Base-by-base conservation (phyloP, 2,329 filamentous ascomycete genomes). In the Dactylellina cionopaga region DNA sequence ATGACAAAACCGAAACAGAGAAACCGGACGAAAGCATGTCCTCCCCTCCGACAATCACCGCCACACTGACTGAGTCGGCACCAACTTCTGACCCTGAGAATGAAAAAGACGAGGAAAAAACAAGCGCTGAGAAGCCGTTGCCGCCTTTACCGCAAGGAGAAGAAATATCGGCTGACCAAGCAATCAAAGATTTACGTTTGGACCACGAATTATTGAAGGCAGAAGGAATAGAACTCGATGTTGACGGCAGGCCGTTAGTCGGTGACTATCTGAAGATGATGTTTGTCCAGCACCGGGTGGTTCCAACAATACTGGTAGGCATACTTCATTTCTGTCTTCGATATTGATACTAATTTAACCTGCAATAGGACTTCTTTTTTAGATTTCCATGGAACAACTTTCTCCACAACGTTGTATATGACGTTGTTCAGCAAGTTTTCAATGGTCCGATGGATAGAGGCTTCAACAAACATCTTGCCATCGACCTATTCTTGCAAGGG, bases 321-420 rank as follows among this genome's bases (percentile, higher is more conserved):
- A 37, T 10, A 33, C 17, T 7, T 41, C 5, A 15, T 7, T 15
- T 22, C 2, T 2, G 11, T 19, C 55, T 35, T 24, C 27, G 33
- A 56, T 22, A 25, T 19, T 17, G 49, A 44, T 54, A 73, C n/a
- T 43, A 15, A n/a, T 41, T 62, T 66, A 33, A 55, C 44, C 39
- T 11, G 29, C 27, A 66, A 9, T 75, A 96, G 92, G 91, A 92
- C 65, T 98, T 98, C 83, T 99, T 99, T 82, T 99, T 99, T 83
- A 88, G 90, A 70, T 99, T 98, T 78, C 94, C 95, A 0, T 99
- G 95, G 95, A 99, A 99, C 81, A 99, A 99, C 80, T 99, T 99
- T 79, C 85, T 99, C 44, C 95, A 99, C 82, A 99, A 99, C 78
- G 95, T 99, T 43, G 95, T 99, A 49, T 99, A 99, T 79, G 95